These are phyloP conservation scores for Jacaranda copaia DNA, from an alignment of 257 asterid species.

Conservation along the genomic window DNA sequence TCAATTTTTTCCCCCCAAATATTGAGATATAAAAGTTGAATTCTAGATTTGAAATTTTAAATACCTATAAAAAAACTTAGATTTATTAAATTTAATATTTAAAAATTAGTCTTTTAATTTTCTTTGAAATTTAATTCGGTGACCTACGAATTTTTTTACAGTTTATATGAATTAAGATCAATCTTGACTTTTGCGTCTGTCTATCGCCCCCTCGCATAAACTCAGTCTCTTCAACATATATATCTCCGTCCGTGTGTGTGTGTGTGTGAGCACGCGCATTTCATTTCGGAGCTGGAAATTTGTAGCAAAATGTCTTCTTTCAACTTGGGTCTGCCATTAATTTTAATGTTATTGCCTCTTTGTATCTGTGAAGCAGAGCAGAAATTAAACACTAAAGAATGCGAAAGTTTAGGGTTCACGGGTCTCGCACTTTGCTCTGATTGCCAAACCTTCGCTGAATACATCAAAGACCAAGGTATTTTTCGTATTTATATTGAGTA, in stretches of 20 bases:
- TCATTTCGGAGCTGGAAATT: not conserved
- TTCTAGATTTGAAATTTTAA: too few relatives aligned
- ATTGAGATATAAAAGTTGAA: too few relatives aligned
- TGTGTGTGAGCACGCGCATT: too few relatives aligned
- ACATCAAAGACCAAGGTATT: constrained; percentile 81
- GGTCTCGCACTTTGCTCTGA: constrained; percentile 95
- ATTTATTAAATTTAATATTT: too few relatives aligned
- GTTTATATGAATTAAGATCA: not conserved
- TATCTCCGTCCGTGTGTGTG: too few relatives aligned
- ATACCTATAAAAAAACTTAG: too few relatives aligned
- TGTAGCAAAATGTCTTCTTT: constrained; percentile 38
- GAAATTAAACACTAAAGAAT: constrained; percentile 71
- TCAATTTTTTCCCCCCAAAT: too few relatives aligned
- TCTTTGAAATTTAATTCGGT: not conserved
- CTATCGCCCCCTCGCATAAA: too few relatives aligned
- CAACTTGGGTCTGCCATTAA: constrained; percentile 22
- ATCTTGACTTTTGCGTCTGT: not conserved
- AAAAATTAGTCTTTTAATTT: too few relatives aligned
- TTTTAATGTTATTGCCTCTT: constrained; percentile 40
- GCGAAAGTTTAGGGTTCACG: constrained; percentile 81
- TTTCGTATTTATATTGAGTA: not conserved
- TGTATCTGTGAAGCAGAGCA: constrained; percentile 51
- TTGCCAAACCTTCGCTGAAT: constrained; percentile 83
- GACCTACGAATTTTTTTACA: too few relatives aligned
- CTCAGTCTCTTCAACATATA: too few relatives aligned